These are phyloP conservation scores for Fusarium burgessii DNA, from an alignment of 2,329 filamentous ascomycete genomes.

Conservation along the genomic window DNA sequence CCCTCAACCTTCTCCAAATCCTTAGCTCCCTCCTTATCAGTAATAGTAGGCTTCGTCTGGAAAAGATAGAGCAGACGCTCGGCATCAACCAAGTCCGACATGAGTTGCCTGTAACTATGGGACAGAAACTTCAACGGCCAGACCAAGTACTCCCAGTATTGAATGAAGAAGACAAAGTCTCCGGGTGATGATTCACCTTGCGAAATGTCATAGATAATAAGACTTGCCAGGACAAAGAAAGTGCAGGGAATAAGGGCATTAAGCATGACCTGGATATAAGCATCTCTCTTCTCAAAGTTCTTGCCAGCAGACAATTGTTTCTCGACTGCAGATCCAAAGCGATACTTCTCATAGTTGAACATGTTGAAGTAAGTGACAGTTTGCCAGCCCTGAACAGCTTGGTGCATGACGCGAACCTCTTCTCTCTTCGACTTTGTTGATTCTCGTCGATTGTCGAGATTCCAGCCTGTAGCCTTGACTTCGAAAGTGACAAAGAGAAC, in stretches of 20 bases:
- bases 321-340: conserved; percentile 46
- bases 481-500: conserved; percentile 41
- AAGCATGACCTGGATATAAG: conserved; percentile 38
- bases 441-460: conserved; percentile 54
- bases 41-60: conserved; percentile 67
- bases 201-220: conserved; percentile 41
- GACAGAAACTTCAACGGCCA: conserved; percentile 54
- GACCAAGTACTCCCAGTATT: conserved; percentile 68
- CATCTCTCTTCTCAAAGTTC: conserved; percentile 39
- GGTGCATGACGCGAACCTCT: conserved; percentile 66
- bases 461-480: conserved; percentile 52
- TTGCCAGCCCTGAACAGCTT: conserved; percentile 70
- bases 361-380: conserved; percentile 63
- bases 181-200: conserved; percentile 34
- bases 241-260: conserved; percentile 61
- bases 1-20: conserved; percentile 60
- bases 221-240: conserved; percentile 47
- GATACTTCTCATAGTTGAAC: conserved; percentile 47
- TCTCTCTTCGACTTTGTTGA: conserved; percentile 57
- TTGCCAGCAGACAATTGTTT: conserved; percentile 38
- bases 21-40: conserved; percentile 59
- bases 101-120: conserved; percentile 43
- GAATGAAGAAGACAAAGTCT: conserved; percentile 71
- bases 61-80: conserved; percentile 70
- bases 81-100: conserved; percentile 69